A percentile compares a stretch with the other conserved stretches of the same genome.
These are phyloP conservation scores for Kodamaea kakaduensis DNA, from an alignment of 805 yeast species.

Conservation along the genomic window DNA sequence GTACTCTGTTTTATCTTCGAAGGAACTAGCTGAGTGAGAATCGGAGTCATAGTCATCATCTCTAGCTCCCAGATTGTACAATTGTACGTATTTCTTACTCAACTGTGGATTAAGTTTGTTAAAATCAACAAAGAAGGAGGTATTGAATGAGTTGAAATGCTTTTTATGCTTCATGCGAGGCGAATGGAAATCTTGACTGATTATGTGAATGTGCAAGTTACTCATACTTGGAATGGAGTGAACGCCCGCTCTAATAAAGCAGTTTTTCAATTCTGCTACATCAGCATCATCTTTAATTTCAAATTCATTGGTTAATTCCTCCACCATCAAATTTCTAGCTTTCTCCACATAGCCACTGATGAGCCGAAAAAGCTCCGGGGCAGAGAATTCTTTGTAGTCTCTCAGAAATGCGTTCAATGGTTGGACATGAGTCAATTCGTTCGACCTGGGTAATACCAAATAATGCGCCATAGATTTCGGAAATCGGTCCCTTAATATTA, in stretches of 20 bases:
- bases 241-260: conserved; percentile 51
- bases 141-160: conserved; percentile 70
- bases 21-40: conserved; percentile 7
- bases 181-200: conserved; percentile 61
- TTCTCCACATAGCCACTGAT: conserved; percentile 32
- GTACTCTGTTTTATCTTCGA: conserved; percentile 5
- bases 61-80: conserved; percentile 1
- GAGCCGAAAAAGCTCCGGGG: conserved; percentile 22
- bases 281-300: conserved; percentile 10
- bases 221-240: conserved; percentile 68
- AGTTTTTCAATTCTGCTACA: conserved; percentile 17
- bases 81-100: conserved; percentile 7
- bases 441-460: conserved; percentile 54
- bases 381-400: conserved; percentile 15
- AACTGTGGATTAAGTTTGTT: conserved; percentile 33
- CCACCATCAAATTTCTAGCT: conserved; percentile 30
- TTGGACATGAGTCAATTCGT: conserved; percentile 36
- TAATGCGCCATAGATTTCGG: conserved; percentile 64
- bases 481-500: conserved; percentile 55
- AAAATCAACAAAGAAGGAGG: conserved; percentile 59
- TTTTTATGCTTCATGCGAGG: conserved; percentile 51
- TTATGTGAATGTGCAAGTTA: conserved; percentile 70
- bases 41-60: conserved; percentile 11
- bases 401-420: conserved; percentile 50
- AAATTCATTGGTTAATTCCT: conserved; percentile 16